Percentiles rank a stretch among this genome's conserved stretches.
These are phyloP conservation scores for Fraxinus ornus DNA, from an alignment of 305 asterid genomes.

Conservation along the genomic window DNA sequence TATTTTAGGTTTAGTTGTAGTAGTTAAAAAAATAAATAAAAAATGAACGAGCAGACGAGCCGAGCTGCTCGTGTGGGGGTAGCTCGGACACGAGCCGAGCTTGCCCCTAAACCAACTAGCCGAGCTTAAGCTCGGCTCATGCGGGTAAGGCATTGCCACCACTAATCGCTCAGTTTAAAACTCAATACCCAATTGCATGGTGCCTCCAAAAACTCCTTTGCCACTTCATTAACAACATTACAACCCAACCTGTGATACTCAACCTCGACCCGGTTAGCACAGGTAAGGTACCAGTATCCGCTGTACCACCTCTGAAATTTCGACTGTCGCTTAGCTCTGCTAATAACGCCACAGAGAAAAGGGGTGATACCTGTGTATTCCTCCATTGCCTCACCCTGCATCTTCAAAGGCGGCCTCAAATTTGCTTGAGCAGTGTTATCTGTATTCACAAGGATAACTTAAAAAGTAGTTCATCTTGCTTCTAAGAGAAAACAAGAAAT, in stretches of 20 bases:
- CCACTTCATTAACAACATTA: not conserved
- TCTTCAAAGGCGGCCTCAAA: not conserved
- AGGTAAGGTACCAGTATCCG: not conserved
- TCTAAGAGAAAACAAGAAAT: not conserved
- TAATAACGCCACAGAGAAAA: constrained; percentile 15
- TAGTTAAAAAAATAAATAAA: no score
- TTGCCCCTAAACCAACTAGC: no score
- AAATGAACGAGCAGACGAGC: no score
- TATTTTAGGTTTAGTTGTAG: no score
- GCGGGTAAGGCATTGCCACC: no score
- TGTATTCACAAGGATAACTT: not conserved
- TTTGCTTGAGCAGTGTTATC: constrained; percentile 6
- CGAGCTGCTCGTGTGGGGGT: no score
- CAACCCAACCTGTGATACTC: not conserved
- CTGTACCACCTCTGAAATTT: constrained; percentile 6
- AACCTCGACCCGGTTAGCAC: not conserved
- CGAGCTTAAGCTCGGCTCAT: no score
- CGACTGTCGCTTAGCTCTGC: constrained; percentile 3
- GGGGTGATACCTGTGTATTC: constrained; percentile 23
- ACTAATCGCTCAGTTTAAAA: not conserved
- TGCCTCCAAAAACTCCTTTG: not conserved
- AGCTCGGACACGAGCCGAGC: no score
- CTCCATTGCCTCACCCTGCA: constrained; percentile 11
- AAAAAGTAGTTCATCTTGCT: not conserved
- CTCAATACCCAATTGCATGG: not conserved